Base-by-base conservation (phyloP, 2,329 filamentous ascomycete genomes). In the Calonectria hongkongensis region DNA sequence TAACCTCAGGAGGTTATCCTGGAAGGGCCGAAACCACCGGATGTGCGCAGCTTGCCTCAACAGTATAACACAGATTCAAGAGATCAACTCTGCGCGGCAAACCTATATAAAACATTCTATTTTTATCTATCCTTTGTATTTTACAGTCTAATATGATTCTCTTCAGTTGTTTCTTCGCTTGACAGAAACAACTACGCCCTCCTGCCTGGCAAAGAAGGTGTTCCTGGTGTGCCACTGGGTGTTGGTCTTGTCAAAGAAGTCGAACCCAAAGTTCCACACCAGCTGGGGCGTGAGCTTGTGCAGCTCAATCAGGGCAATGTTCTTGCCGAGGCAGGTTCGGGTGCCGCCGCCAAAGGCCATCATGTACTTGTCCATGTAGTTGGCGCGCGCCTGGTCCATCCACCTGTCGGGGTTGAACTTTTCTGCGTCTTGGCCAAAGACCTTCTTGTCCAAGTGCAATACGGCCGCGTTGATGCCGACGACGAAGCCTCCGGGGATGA, bases 291-390 rank as follows among this genome's bases (percentile, higher is more conserved):
- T 50, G 1, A 72, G 21, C 54, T 72, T 72, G 47, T 72, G 65
- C 10, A 72, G 60, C 27, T 72, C 70, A 62, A 47, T 62, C 10
- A 72, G 27, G 10, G 70, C 67, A 9, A 72, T 72, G 18, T 72
- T 68, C 41, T 72, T 72, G 8, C 70, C 70, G 43, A 72, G 60
- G 28, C 70, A 72, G 15, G 70, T 72, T 30, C 70, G 41, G 30
- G 70, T 58, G 3, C 70, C 65, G 30, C 56, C 64, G 21, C 70
- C 70, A 63, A 72, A 72, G 47, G 56, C 30, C 30, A 51, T 60
- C 67, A 70, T 70, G 39, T 47, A 65, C 25, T 62, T 48, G 18
- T 70, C 67, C 67, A 70, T 70, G 39, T 43, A 28, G 18, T 60
- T 67, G 12, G 41, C 69, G 25, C 50, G 30, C 7, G 51, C 25